A percentile compares a stretch with the other conserved stretches of the same genome.
These are phyloP conservation scores for Mycosphaerelloides madeirae DNA, from an alignment of 2,329 filamentous ascomycete genomes.

Conservation along the genomic window DNA sequence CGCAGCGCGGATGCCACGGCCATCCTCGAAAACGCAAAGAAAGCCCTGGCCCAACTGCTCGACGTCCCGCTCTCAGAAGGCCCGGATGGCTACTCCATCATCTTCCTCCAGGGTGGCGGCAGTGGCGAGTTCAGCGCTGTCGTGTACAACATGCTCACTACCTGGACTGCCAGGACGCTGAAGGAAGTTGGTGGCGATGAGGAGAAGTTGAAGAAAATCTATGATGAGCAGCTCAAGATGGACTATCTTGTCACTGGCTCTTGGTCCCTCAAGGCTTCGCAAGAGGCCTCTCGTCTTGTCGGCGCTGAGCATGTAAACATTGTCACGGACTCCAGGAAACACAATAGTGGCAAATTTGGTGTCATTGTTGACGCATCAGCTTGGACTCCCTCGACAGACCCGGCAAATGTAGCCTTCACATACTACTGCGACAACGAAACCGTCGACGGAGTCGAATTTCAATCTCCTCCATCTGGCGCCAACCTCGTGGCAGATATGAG, in stretches of 20 bases:
- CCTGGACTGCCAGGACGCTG: conserved; percentile 65
- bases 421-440: conserved; percentile 96
- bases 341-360: conserved; percentile 71
- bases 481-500: conserved; percentile 90
- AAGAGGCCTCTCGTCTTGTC: conserved; percentile 73
- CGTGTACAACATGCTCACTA: conserved; percentile 75
- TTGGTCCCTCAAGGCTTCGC: conserved; percentile 84
- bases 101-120: conserved; percentile 85
- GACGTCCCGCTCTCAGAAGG: conserved; percentile 76
- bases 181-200: conserved; percentile 48
- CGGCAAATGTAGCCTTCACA: conserved; percentile 61
- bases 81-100: conserved; percentile 77
- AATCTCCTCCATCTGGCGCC: conserved; percentile 60
- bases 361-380: conserved; percentile 70
- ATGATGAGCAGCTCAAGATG: conserved; percentile 66
- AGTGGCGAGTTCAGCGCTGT: conserved; percentile 79
- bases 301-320: conserved; percentile 78
- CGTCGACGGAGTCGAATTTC: conserved; percentile 89
- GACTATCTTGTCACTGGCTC: conserved; percentile 89
- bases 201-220: conserved; percentile 58
- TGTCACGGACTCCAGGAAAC: conserved; percentile 58
- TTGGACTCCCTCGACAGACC: conserved; percentile 66
- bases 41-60: conserved; percentile 66
- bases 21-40: conserved; percentile 75
- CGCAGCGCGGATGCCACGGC: conserved; percentile 72